Percentiles rank a stretch among this genome's conserved stretches.
phyloP scores from a whole-genome alignment of 192 early-diverging fungal genomes.

The Coemansia sp. region DNA sequence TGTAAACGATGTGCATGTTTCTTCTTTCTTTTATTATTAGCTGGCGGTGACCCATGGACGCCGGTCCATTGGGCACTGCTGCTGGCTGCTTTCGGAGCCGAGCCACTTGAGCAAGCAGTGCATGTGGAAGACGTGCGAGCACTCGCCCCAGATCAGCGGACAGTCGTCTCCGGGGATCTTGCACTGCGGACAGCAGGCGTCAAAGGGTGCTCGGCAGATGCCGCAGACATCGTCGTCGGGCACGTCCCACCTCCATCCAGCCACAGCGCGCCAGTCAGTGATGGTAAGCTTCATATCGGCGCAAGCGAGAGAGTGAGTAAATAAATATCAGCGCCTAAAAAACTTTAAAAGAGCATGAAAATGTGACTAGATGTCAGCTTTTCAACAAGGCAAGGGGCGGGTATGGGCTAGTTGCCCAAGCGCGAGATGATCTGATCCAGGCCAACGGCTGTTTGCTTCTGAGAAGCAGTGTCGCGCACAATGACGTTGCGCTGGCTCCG shows the following conservation, averaged over 20 bases:
- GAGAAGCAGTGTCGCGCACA: constrained; percentile 16
- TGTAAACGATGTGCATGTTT: neutral
- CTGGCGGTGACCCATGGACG: constrained; percentile 67
- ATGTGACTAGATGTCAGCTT: neutral
- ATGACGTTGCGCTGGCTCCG: constrained; percentile 8
- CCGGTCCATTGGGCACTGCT: constrained; percentile 91
- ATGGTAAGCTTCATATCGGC: constrained; percentile 44
- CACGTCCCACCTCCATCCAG: constrained; percentile 89
- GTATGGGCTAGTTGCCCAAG: neutral
- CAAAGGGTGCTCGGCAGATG: constrained; percentile 86
- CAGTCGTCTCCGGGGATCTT: constrained; percentile 88
- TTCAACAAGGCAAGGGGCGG: neutral
- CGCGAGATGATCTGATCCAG: constrained; percentile 2
- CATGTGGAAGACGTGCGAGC: constrained; percentile 92
- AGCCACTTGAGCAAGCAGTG: constrained; percentile 91
- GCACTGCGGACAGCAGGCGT: constrained; percentile 84
- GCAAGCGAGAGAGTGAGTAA: neutral
- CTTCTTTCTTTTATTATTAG: neutral
- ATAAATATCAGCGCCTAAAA: neutral
- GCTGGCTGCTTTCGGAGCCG: constrained; percentile 65
- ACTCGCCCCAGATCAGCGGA: constrained; percentile 87
- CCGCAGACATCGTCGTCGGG: constrained; percentile 87
- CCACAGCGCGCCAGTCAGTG: constrained; percentile 74
- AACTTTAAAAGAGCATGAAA: no score
- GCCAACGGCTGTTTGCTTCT: neutral